Evolutionary conservation across 257 asterid species (phyloP).

Genomic region (Nicotiana otophora): DNA sequence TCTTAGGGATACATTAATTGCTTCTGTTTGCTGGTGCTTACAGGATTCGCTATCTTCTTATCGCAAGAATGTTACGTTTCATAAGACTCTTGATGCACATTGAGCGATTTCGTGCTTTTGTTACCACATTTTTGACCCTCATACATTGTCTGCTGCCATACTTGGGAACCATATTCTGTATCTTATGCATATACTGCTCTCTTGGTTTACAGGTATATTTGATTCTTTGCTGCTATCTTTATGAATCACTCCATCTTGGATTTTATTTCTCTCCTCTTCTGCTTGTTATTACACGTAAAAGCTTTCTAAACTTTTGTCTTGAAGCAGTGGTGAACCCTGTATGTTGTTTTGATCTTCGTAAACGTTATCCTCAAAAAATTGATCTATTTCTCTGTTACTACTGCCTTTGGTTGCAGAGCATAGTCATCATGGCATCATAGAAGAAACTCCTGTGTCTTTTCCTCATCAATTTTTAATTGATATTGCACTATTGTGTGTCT

Average conservation of each 20-base stretch:
- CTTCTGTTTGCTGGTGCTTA: not conserved
- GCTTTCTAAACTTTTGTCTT: not conserved
- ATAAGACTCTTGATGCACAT: conserved; percentile 91
- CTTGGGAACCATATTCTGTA: conserved; percentile 80
- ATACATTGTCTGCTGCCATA: conserved; percentile 94
- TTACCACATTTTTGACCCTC: conserved; percentile 86
- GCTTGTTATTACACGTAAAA: not conserved
- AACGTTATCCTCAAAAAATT: not conserved
- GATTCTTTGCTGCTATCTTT: not conserved
- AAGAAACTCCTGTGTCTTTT: not conserved
- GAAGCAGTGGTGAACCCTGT: not conserved
- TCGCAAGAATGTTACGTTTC: conserved; percentile 87
- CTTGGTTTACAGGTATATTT: conserved; percentile 76
- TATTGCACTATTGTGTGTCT: not conserved
- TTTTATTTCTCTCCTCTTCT: not conserved
- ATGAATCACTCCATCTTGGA: not conserved
- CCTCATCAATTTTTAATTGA: not conserved
- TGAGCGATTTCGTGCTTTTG: conserved; percentile 73
- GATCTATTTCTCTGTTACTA: not conserved
- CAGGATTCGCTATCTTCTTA: conserved; percentile 97
- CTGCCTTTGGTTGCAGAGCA: not conserved
- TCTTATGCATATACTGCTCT: conserved; percentile 85
- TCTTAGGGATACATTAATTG: not conserved
- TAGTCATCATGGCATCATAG: not conserved
- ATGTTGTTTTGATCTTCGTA: not conserved